Conservation (phyloP, 345 rosid species). For the Populus simonii region DNA sequence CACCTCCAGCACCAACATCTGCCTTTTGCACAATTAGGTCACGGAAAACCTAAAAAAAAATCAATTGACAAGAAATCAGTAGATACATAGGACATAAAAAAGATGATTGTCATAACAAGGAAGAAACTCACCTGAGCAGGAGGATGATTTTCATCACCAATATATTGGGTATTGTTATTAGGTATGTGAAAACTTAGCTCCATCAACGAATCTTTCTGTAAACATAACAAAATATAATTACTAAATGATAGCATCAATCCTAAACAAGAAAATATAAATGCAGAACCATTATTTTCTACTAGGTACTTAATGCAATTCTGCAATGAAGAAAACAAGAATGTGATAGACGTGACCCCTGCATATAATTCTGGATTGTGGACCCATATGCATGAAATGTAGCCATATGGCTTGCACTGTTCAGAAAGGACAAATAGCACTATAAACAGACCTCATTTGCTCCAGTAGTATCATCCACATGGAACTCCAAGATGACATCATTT, state of each 20-base stretch:
- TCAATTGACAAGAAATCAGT: constrained; percentile 1
- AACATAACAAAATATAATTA: constrained; percentile 5
- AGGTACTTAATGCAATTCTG: neutral
- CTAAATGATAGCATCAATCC: neutral
- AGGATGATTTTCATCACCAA: constrained; percentile 87
- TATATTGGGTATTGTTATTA: constrained; percentile 76
- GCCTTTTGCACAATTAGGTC: constrained; percentile 72
- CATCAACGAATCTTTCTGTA: constrained; percentile 94
- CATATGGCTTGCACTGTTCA: neutral
- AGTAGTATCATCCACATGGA: constrained; percentile 94
- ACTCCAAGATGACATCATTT: constrained; percentile 88
- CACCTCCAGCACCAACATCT: constrained; percentile 84
- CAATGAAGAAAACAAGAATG: neutral
- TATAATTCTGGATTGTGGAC: neutral
- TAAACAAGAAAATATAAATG: neutral
- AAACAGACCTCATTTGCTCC: constrained; percentile 88
- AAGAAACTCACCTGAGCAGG: constrained; percentile 71
- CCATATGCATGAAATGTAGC: neutral
- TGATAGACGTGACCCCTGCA: neutral
- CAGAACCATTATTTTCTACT: neutral
- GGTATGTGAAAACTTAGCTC: constrained; percentile 95
- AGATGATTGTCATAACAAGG: neutral
- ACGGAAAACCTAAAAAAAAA: constrained; percentile 60
- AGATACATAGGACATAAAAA: neutral
- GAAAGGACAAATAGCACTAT: neutral